These are phyloP conservation scores for Mycena citricolor DNA, from an alignment of 1,284 basidiomycete species.

Conservation along the genomic window DNA sequence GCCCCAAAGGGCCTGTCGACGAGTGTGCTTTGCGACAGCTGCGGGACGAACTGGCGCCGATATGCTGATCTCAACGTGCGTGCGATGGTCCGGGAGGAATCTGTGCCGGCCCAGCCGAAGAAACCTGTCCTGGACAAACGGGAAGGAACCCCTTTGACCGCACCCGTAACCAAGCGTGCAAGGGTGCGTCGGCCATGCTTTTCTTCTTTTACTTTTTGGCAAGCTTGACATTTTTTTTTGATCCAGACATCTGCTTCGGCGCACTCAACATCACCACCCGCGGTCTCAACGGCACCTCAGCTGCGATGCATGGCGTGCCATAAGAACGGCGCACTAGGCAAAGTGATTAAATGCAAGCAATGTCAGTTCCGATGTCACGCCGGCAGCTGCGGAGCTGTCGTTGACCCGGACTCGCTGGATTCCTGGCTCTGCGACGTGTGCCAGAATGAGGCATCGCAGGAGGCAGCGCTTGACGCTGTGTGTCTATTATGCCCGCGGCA, in stretches of 20 bases:
- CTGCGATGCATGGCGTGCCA: slow-evolving; percentile 76
- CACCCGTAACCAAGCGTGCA: slow-evolving; percentile 60
- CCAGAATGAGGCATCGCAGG: slow-evolving; percentile 73
- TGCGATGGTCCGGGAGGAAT: slow-evolving; percentile 68
- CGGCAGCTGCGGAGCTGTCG: slow-evolving; percentile 68
- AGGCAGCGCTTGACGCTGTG: slow-evolving; percentile 70
- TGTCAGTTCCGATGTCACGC: slow-evolving; percentile 79
- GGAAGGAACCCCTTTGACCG: slow-evolving; percentile 73
- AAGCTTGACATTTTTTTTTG: slow-evolving; percentile 4
- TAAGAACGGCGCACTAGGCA: slow-evolving; percentile 69
- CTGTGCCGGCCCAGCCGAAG: slow-evolving; percentile 46
- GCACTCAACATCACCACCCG: slow-evolving; percentile 57
- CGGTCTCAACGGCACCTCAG: slow-evolving; percentile 51
- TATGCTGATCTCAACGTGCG: slow-evolving; percentile 83
- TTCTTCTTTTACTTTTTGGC: slow-evolving; percentile 5
- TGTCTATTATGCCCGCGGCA: slow-evolving; percentile 74
- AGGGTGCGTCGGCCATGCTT: slow-evolving; percentile 71
- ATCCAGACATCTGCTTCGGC: slow-evolving; percentile 55
- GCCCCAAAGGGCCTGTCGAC: slow-evolving; percentile 76
- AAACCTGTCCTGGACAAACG: slow-evolving; percentile 50
- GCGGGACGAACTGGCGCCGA: slow-evolving; percentile 83
- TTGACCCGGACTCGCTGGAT: slow-evolving; percentile 60
- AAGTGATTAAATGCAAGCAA: slow-evolving; percentile 77
- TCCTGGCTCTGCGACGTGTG: slow-evolving; percentile 86
- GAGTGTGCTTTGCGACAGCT: slow-evolving; percentile 75